Evolutionary conservation across 768 basidiomycete genomes (phyloP), one percentile per base, ranked within the genome.

Genomic region (Psilocybe azurescens): DNA sequence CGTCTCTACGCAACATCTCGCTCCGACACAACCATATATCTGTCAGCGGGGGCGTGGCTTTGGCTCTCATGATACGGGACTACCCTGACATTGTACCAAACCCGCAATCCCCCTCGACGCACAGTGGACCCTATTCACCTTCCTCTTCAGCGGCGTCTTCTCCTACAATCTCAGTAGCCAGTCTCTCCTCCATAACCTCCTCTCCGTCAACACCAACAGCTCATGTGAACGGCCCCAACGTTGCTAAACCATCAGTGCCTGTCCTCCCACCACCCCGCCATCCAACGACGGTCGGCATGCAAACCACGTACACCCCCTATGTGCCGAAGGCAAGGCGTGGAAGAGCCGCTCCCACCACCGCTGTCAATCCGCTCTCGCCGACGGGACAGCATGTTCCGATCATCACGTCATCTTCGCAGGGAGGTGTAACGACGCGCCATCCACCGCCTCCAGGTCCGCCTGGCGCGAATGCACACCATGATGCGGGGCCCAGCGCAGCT

Each of bases 11-110:
- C 60, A 94, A 99, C 70, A 89, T 99, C 53, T 97, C 95, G 4
- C 77, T 99, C 24, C 87, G 97, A 14, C 85, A 93, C 50, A 99
- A 99, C 75, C 86, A 86, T 47, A 97, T 99, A 69, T 87, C 83
- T 36, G 83, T 89, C 0, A 85, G 91, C 0, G 95, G 95, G 36
- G 95, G 91, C 7, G 94, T 99, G 5, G 92, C 95, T 0, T 81
- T 99, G 11, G 95, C 97, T 0, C 83, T 97, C 55, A 96, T 99
- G 94, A 95, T 98, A 64, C 87, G 93, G 55, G 97, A 99, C 74
- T 99, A 98, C 71, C 93, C 94, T 3, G 94, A 97, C 65, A 82
- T 89, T 47, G 84, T 89, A 7, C 78, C 82, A 30, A 70, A 70
- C 18, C 70, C 75, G 6, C 54, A 75, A 32, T 73, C 79, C 1